Conservation (phyloP, 352 stramenopile species). For the Globisporangium cylindrosporum region DNA sequence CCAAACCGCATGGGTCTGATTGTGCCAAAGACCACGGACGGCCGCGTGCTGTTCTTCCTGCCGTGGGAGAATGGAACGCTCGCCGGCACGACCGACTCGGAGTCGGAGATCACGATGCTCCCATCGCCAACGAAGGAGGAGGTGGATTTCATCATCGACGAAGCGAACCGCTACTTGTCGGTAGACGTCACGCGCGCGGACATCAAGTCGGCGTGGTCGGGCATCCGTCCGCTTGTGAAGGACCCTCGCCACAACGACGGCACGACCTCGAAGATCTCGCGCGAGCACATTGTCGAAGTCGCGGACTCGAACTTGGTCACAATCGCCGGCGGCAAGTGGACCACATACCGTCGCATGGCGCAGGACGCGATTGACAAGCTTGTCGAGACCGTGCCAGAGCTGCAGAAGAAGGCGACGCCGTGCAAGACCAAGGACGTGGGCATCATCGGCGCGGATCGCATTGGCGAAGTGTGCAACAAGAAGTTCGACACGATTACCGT, state of each 20-base stretch:
- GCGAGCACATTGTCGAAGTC: constrained; percentile 94
- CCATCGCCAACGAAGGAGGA: constrained; percentile 91
- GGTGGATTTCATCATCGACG: constrained; percentile 94
- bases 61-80: constrained; percentile 94
- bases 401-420: constrained; percentile 62
- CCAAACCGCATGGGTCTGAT: constrained; percentile 95
- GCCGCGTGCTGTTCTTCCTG: constrained; percentile 94
- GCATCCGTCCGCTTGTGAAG: constrained; percentile 93
- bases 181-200: constrained; percentile 89
- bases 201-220: constrained; percentile 94
- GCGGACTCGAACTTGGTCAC: constrained; percentile 90
- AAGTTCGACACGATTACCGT: constrained; percentile 96
- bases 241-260: constrained; percentile 84
- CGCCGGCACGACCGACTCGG: constrained; percentile 92
- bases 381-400: constrained; percentile 70
- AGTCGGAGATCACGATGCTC: constrained; percentile 93
- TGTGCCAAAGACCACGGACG: constrained; percentile 95
- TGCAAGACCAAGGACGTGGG: constrained; percentile 84
- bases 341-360: constrained; percentile 95
- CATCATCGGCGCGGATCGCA: constrained; percentile 87
- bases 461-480: constrained; percentile 93
- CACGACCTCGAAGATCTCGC: constrained; percentile 89
- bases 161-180: constrained; percentile 90
- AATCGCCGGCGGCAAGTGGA: constrained; percentile 97
- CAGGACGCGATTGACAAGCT: constrained; percentile 93